Percentiles rank a stretch among this genome's conserved stretches.
phyloP scores from a whole-genome alignment of 2,329 filamentous ascomycete genomes.

The Geosmithia flava region DNA sequence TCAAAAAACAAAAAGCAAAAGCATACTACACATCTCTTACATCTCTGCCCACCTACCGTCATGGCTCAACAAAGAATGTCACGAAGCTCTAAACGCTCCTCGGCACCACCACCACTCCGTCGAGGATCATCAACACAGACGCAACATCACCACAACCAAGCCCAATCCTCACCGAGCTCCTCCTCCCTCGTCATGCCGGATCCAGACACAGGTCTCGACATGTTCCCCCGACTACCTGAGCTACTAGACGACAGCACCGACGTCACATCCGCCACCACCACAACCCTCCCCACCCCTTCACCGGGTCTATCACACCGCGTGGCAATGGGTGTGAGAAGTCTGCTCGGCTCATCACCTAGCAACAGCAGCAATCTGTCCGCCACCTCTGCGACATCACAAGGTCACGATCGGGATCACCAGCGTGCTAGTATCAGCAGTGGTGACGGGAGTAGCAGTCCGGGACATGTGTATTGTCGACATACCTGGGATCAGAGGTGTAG shows the following conservation, averaged over 20 bases:
- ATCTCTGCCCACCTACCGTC: no score
- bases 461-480: constrained; percentile 2
- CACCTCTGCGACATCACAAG: background rate
- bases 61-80: background rate
- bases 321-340: background rate
- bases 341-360: background rate
- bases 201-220: constrained; percentile 1
- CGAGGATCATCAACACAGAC: background rate
- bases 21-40: no score
- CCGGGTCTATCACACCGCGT: background rate
- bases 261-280: background rate
- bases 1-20: background rate
- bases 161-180: background rate
- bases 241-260: background rate
- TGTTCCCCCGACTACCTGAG: constrained; percentile 3
- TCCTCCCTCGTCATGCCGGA: constrained; percentile 1
- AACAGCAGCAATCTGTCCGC: background rate
- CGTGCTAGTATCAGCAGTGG: background rate
- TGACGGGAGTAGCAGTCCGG: background rate
- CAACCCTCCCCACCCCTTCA: background rate
- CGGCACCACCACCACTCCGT: background rate
- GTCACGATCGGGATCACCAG: background rate
- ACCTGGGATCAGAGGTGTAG: constrained; percentile 1
- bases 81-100: background rate
- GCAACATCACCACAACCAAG: background rate